Conservation (phyloP, 2,329 filamentous ascomycete genomes). For the Epichloe sylvatica region DNA sequence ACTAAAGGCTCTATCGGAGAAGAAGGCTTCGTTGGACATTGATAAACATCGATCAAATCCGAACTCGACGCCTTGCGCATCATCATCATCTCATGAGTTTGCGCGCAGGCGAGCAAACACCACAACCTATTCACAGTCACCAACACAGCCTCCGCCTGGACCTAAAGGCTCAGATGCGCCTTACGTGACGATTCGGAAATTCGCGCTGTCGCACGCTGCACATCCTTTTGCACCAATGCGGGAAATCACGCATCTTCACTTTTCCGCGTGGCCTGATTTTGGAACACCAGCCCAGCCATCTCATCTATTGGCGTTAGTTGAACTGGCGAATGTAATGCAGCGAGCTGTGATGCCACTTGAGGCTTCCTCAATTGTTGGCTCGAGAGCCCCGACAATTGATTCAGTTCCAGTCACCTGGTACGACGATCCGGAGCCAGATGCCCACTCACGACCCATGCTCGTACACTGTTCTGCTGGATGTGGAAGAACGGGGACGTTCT, state of each 20-base stretch:
- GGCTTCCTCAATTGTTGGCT: conserved; percentile 23
- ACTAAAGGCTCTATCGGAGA: conserved; percentile 67
- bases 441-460: conserved; percentile 53
- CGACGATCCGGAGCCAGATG: conserved; percentile 45
- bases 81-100: conserved; percentile 19
- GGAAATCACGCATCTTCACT: conserved; percentile 89
- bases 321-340: conserved; percentile 67
- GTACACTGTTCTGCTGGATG: conserved; percentile 96
- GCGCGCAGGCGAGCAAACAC: conserved; percentile 41
- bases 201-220: conserved; percentile 62
- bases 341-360: conserved; percentile 38
- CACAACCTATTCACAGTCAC: conserved; percentile 28
- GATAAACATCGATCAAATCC: conserved; percentile 33
- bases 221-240: conserved; percentile 76
- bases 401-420: conserved; percentile 29
- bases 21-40: conserved; percentile 65
- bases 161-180: conserved; percentile 41
- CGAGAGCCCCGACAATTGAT: conserved; percentile 16
- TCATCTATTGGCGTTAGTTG: conserved; percentile 78
- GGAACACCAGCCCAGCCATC: conserved; percentile 79
- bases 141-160: conserved; percentile 16
- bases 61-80: conserved; percentile 13
- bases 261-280: conserved; percentile 94
- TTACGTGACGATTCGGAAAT: conserved; percentile 73
- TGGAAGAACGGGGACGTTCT: conserved; percentile 90